These are phyloP conservation scores for Trametes hirsuta DNA, from an alignment of 1,284 basidiomycete species.

Conservation along the genomic window DNA sequence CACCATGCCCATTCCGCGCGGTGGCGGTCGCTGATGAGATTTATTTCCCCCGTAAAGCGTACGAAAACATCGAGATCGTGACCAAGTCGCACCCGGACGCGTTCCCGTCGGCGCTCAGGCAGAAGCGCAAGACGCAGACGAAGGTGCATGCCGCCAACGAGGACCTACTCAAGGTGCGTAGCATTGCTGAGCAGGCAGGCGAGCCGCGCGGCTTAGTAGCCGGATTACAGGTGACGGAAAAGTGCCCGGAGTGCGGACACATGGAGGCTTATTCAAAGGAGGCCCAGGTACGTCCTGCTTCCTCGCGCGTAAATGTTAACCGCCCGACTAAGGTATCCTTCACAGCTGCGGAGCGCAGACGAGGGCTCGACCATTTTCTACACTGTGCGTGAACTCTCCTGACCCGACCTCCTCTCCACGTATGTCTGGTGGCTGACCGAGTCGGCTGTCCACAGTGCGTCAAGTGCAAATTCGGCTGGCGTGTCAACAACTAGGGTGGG, in stretches of 20 bases:
- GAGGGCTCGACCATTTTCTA: slow-evolving; percentile 89
- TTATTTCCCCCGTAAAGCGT: slow-evolving; percentile 59
- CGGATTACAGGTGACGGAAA: slow-evolving; percentile 78
- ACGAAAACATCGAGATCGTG: slow-evolving; percentile 89
- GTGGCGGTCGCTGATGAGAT: background rate
- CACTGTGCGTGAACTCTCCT: slow-evolving; percentile 50
- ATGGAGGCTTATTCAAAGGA: slow-evolving; percentile 80
- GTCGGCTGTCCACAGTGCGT: slow-evolving; percentile 51
- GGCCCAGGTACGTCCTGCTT: slow-evolving; percentile 58
- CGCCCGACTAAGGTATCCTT: slow-evolving; percentile 27
- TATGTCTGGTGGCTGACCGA: background rate
- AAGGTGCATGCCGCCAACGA: slow-evolving; percentile 79
- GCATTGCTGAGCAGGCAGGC: background rate
- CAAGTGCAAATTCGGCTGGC: slow-evolving; percentile 76
- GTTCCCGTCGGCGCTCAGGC: slow-evolving; percentile 88
- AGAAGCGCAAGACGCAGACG: slow-evolving; percentile 91
- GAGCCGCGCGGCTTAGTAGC: background rate
- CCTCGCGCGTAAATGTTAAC: background rate
- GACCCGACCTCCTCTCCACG: background rate
- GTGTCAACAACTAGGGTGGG: slow-evolving; percentile 65
- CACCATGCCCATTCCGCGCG: background rate
- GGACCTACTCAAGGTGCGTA: slow-evolving; percentile 68
- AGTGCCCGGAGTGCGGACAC: slow-evolving; percentile 90
- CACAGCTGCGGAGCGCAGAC: slow-evolving; percentile 84
- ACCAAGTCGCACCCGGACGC: slow-evolving; percentile 93